Evolutionary conservation across 371 early-diverging fungal species (phyloP).

Genomic region (Funneliformis caledonium): DNA sequence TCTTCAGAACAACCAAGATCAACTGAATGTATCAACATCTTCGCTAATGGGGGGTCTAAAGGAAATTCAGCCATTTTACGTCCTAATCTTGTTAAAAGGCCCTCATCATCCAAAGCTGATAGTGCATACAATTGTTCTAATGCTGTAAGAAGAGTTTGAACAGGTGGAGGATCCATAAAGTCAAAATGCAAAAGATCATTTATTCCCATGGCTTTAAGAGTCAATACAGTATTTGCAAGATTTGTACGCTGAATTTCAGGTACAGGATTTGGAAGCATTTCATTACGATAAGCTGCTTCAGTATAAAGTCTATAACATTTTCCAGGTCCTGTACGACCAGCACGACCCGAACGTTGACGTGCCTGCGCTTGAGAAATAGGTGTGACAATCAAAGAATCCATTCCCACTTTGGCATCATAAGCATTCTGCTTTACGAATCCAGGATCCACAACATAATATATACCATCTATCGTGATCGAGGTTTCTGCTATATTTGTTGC

Average conservation of each 20-base stretch:
- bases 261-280: constrained; percentile 93
- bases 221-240: constrained; percentile 88
- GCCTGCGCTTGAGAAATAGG: constrained; percentile 98
- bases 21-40: constrained; percentile 90
- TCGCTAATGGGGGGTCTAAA: constrained; percentile 90
- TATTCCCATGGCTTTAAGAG: constrained; percentile 95
- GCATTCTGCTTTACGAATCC: constrained; percentile 98
- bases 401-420: constrained; percentile 93
- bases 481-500: constrained; percentile 99
- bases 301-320: constrained; percentile 97
- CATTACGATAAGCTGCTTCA: constrained; percentile 92
- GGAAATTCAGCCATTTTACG: constrained; percentile 98
- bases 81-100: constrained; percentile 90
- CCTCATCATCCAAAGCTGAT: constrained; percentile 94
- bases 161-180: constrained; percentile 97
- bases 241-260: constrained; percentile 99
- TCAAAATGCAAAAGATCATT: constrained; percentile 95
- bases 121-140: constrained; percentile 92
- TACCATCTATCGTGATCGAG: constrained; percentile 98
- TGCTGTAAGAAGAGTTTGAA: constrained; percentile 91
- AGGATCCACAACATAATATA: constrained; percentile 97
- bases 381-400: constrained; percentile 92
- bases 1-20: constrained; percentile 96
- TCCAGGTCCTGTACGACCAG: constrained; percentile 97
- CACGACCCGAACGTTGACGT: constrained; percentile 97